Conservation (phyloP, 2,329 filamentous ascomycete genomes). For the Exophiala aquamarina region DNA sequence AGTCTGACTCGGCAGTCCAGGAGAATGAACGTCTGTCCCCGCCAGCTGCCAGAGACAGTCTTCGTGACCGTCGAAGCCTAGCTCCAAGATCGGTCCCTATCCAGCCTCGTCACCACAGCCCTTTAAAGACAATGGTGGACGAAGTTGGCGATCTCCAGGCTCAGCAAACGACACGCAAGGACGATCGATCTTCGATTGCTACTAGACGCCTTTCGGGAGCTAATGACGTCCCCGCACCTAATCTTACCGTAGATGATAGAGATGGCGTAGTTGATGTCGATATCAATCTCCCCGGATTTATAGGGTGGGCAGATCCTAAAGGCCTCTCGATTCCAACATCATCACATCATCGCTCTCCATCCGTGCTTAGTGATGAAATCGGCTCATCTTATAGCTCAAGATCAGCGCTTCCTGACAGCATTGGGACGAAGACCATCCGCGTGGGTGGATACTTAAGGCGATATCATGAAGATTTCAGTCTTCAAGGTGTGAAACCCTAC, state of each 20-base stretch:
- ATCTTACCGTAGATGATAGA: slow-evolving; percentile 37
- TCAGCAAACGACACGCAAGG: neutral
- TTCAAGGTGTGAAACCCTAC: slow-evolving; percentile 60
- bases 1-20: slow-evolving; percentile 44
- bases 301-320: slow-evolving; percentile 35
- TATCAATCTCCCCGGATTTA: slow-evolving; percentile 54
- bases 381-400: slow-evolving; percentile 45
- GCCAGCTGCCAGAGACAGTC: slow-evolving; percentile 22
- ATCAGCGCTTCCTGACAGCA: slow-evolving; percentile 33
- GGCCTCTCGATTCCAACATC: slow-evolving; percentile 13
- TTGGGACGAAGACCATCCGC: slow-evolving; percentile 40
- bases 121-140: slow-evolving; percentile 45
- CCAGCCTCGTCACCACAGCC: slow-evolving; percentile 6
- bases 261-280: slow-evolving; percentile 64
- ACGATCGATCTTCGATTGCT: neutral
- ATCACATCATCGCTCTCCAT: slow-evolving; percentile 29
- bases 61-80: slow-evolving; percentile 14
- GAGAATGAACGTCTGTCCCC: slow-evolving; percentile 37
- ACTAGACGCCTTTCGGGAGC: slow-evolving; percentile 6
- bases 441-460: slow-evolving; percentile 58
- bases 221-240: slow-evolving; percentile 18
- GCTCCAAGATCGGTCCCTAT: slow-evolving; percentile 18
- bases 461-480: slow-evolving; percentile 60
- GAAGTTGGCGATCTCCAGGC: slow-evolving; percentile 22
- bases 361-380: slow-evolving; percentile 52